phyloP scores from a whole-genome alignment of 257 asterid species.

The Solanum okadae region DNA sequence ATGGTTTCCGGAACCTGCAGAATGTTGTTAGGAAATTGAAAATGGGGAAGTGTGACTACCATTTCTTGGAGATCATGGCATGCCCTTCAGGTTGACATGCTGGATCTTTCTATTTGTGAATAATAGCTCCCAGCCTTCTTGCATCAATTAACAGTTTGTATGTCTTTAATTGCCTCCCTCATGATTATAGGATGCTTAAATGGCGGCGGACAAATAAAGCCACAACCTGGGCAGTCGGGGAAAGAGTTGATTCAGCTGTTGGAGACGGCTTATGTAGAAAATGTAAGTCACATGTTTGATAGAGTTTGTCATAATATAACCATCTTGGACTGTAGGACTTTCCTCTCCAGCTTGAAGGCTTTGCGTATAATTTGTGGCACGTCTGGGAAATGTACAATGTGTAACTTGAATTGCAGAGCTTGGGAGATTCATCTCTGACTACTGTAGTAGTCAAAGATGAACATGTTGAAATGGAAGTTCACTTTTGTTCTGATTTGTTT shows the following conservation, averaged over 20 bases:
- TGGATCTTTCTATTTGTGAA: neutral
- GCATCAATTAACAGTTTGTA: neutral
- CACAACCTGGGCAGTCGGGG: slow-evolving; percentile 66
- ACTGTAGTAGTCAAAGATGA: neutral
- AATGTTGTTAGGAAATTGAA: slow-evolving; percentile 82
- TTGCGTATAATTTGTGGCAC: neutral
- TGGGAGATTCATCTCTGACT: neutral
- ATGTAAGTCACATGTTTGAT: slow-evolving; percentile 40
- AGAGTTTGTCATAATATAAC: neutral
- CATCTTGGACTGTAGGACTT: neutral
- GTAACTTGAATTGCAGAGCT: neutral
- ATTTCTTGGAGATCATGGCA: slow-evolving; percentile 95
- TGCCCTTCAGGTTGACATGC: slow-evolving; percentile 78
- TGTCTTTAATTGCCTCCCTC: neutral
- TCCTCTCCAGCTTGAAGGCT: neutral
- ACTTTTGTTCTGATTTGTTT: neutral
- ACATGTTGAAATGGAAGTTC: neutral
- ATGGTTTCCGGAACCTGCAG: slow-evolving; percentile 90
- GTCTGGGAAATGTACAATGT: neutral
- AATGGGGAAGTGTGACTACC: slow-evolving; percentile 82
- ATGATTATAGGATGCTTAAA: slow-evolving; percentile 72
- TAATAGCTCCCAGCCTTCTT: neutral
- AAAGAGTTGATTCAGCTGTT: slow-evolving; percentile 65
- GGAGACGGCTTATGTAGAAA: slow-evolving; percentile 68
- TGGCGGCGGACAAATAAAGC: slow-evolving; percentile 97